Evolutionary conservation across 2,329 filamentous ascomycete genomes (phyloP), one percentile per base, ranked within the genome.

Genomic region (Botryotinia narcissicola): DNA sequence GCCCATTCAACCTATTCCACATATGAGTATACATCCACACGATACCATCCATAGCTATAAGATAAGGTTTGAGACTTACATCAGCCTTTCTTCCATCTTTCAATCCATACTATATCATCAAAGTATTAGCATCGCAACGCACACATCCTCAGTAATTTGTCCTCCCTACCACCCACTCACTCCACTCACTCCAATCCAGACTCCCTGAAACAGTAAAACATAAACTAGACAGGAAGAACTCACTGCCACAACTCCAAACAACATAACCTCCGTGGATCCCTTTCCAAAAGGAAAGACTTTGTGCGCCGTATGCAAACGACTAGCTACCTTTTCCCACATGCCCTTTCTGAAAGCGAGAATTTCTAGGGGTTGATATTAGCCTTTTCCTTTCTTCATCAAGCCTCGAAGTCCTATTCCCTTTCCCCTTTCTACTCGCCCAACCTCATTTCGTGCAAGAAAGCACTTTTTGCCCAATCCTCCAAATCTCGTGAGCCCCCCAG

Each of bases 281-380:
- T 81, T 73, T 12, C 85, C 85, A 78, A 86, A 87, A 0, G 86
- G 83, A 77, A 86, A 88, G 51, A 88, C 83, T 80, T 86, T 85
- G 0, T 80, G 70, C 0, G 85, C 83, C 6, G 80, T 80, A 77
- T 88, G 87, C 42, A 81, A 80, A 37, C 87, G 81, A 61, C 82
- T 82, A 1, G 82, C 79, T 5, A 89, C 84, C 64, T 85, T 84
- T 51, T 85, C 83, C 87, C 87, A 89, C 82, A 88, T 84, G 8
- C 80, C 81, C 77, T 86, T 83, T n/a, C 87, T 83, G 46, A 87
- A 79, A 18, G 82, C 80, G 8, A 88, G 81, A 75, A 89, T 88
- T 74, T 84, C 86, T 87, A 74, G 44, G 44, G 29, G 7, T 37
- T 35, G 10, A 48, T 20, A 40, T 63, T 37, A 73, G 71, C 35